These are phyloP conservation scores for Nadsonia starkeyi-henricii DNA, from an alignment of 1,139 yeast species.

Conservation along the genomic window DNA sequence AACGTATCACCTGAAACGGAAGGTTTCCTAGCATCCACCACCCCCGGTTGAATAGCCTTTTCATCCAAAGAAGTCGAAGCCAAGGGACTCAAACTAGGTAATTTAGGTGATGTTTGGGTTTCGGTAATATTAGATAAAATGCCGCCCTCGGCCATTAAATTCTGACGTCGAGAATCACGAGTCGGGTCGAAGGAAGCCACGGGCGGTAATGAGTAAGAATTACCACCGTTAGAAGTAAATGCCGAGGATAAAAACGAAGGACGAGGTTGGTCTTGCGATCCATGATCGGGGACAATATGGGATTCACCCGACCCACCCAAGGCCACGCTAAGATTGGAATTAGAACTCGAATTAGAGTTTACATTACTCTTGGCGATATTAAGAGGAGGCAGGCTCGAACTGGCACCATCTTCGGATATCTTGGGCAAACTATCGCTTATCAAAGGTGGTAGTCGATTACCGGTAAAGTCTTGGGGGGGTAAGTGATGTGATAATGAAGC, in stretches of 20 bases:
- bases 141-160: background rate
- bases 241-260: background rate
- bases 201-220: background rate
- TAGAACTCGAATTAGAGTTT: too few relatives aligned
- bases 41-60: too few relatives aligned
- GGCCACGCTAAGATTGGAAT: too few relatives aligned
- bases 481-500: background rate
- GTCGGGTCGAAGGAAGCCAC: background rate
- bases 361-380: background rate
- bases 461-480: background rate
- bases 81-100: background rate
- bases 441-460: background rate
- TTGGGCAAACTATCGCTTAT: background rate
- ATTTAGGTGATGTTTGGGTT: background rate
- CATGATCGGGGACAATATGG: too few relatives aligned
- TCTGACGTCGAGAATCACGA: background rate
- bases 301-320: too few relatives aligned
- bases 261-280: too few relatives aligned
- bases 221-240: background rate
- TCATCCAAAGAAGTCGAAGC: background rate
- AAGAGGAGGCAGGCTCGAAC: background rate
- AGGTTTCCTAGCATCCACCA: too few relatives aligned
- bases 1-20: too few relatives aligned
- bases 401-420: background rate
- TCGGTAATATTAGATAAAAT: background rate